These are phyloP conservation scores for Sporothrix phasma DNA, from an alignment of 2,329 filamentous ascomycete species.

Conservation along the genomic window DNA sequence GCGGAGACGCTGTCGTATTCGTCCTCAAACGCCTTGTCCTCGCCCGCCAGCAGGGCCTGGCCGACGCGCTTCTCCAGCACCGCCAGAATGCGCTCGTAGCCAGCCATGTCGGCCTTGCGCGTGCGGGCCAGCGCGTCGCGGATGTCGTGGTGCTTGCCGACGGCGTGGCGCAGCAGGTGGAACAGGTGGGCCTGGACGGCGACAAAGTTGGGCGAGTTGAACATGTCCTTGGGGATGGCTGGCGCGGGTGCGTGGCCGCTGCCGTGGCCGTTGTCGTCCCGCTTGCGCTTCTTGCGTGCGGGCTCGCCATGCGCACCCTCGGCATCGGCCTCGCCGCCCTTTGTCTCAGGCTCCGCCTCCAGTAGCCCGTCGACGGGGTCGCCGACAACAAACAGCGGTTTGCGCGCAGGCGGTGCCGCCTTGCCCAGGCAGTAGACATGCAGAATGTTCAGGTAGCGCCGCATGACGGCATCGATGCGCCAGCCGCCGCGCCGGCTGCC, in stretches of 20 bases:
- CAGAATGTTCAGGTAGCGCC: constrained; percentile 85
- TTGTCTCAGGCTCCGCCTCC: constrained; percentile 18
- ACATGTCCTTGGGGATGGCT: constrained; percentile 16
- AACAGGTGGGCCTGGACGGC: constrained; percentile 90
- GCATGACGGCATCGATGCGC: constrained; percentile 75
- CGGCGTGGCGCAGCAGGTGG: constrained; percentile 74
- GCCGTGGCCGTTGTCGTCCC: constrained; percentile 10
- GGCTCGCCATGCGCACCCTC: constrained; percentile 26
- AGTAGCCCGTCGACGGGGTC: constrained; percentile 29
- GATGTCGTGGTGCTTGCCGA: constrained; percentile 70
- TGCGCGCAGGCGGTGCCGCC: constrained; percentile 53
- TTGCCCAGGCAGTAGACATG: constrained; percentile 63
- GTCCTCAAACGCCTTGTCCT: constrained; percentile 50
- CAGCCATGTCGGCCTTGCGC: constrained; percentile 59
- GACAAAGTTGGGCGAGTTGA: constrained; percentile 51
- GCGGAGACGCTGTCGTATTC: constrained; percentile 28
- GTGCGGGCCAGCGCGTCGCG: constrained; percentile 70
- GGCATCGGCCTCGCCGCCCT: constrained; percentile 23
- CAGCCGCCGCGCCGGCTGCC: constrained; percentile 72
- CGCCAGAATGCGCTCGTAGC: constrained; percentile 64
- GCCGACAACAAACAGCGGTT: constrained; percentile 63
- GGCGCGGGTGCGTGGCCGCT: not conserved
- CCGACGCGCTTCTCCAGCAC: constrained; percentile 69
- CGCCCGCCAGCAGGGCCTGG: constrained; percentile 60
- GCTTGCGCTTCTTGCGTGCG: constrained; percentile 43